Conservation (phyloP, 805 yeast species). For the Zygosaccharomyces bisporus region DNA sequence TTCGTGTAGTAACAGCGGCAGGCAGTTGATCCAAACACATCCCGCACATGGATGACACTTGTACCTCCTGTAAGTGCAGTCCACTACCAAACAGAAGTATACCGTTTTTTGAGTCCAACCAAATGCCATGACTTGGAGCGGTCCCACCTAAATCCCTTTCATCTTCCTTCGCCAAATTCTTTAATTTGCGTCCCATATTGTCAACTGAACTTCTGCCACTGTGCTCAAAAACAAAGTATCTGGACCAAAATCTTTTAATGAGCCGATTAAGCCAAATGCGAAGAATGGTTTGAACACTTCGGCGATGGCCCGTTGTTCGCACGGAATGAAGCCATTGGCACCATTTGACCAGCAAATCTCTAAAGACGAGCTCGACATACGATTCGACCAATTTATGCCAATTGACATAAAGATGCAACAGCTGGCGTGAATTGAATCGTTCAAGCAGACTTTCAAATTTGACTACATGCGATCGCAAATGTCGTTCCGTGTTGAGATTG, state of each 20-base stretch:
- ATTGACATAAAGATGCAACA: constrained; percentile 15
- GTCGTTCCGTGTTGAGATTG: constrained; percentile 7
- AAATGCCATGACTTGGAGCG: constrained; percentile 15
- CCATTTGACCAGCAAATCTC: constrained; percentile 19
- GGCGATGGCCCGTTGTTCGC: constrained; percentile 13
- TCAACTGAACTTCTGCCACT: constrained; percentile 11
- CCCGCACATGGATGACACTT: constrained; percentile 18
- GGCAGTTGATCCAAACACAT: constrained; percentile 10
- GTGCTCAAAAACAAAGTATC: constrained; percentile 15
- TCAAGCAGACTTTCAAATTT: constrained; percentile 14
- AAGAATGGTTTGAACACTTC: constrained; percentile 9
- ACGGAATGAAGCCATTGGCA: constrained; percentile 19
- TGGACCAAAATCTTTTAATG: constrained; percentile 12
- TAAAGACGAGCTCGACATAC: constrained; percentile 17
- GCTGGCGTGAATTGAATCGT: constrained; percentile 8
- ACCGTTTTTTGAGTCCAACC: constrained; percentile 26
- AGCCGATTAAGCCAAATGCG: constrained; percentile 10
- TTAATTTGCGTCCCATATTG: constrained; percentile 8
- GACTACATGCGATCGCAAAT: constrained; percentile 11
- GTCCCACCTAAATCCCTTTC: not conserved
- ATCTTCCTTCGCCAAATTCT: constrained; percentile 2
- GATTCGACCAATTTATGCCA: constrained; percentile 19
- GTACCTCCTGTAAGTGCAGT: constrained; percentile 5
- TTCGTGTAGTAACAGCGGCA: constrained; percentile 12
- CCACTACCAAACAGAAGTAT: constrained; percentile 21